Conservation (phyloP, 768 basidiomycete genomes). For the Agaricus subrufescens region DNA sequence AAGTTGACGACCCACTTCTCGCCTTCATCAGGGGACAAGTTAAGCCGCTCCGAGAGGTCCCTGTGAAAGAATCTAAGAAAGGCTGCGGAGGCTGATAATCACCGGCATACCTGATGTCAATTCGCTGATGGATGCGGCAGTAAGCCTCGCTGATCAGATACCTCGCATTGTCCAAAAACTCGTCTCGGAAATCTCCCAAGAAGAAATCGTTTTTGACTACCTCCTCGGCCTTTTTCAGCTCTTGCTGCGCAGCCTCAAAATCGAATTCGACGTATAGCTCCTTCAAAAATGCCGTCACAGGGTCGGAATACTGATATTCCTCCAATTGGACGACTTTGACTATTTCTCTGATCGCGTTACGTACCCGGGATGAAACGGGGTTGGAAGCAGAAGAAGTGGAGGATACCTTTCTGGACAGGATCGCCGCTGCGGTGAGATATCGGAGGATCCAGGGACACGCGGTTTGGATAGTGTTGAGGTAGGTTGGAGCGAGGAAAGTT, state of each 20-base stretch:
- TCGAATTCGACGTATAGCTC: constrained; percentile 95
- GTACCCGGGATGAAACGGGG: constrained; percentile 63
- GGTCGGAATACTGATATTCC: constrained; percentile 94
- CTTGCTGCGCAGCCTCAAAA: constrained; percentile 89
- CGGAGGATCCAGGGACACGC: constrained; percentile 92
- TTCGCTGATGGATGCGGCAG: constrained; percentile 93
- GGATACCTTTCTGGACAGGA: constrained; percentile 81
- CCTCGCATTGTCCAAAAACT: constrained; percentile 94
- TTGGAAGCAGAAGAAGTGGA: constrained; percentile 34
- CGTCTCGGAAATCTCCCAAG: constrained; percentile 83
- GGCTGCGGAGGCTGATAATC: background rate
- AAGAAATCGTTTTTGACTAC: constrained; percentile 94
- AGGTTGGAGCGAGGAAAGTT: constrained; percentile 92
- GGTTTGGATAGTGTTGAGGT: constrained; percentile 98
- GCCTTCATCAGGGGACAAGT: constrained; percentile 91
- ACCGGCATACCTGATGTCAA: constrained; percentile 66
- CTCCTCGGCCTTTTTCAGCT: constrained; percentile 70
- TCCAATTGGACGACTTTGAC: constrained; percentile 94
- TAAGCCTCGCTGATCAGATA: constrained; percentile 97
- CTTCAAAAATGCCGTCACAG: constrained; percentile 88
- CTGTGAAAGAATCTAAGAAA: constrained; percentile 31
- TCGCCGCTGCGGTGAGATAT: constrained; percentile 89
- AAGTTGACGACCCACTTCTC: constrained; percentile 99
- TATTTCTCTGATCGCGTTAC: constrained; percentile 86
- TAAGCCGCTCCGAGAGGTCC: constrained; percentile 89